phyloP scores from a whole-genome alignment of 164 flowering plant species.

The Paratinospora sagittata region DNA sequence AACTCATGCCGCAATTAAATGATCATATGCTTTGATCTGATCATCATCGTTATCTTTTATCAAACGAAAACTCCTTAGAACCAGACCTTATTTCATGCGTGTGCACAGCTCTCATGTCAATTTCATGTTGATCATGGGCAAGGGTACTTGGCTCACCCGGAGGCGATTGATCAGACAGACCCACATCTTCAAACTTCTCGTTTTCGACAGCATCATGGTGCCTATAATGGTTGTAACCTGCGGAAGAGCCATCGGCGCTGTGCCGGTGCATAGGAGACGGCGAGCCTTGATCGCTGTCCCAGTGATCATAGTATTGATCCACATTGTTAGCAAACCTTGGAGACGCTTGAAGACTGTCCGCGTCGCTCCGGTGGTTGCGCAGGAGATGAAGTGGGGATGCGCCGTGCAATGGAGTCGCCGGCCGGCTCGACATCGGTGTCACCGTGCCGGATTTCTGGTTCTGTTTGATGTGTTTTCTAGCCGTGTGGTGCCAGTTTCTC shows the following conservation, averaged over 20 bases:
- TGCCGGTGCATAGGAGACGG: constrained; percentile 28
- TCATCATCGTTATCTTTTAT: constrained; percentile 12
- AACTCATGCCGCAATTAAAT: background rate
- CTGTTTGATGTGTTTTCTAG: constrained; percentile 49
- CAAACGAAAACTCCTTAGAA: constrained; percentile 22
- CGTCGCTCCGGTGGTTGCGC: constrained; percentile 29
- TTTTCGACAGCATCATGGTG: constrained; percentile 5
- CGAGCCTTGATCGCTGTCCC: constrained; percentile 34
- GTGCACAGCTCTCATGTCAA: constrained; percentile 4
- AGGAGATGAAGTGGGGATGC: constrained; percentile 56
- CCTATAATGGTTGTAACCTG: constrained; percentile 17
- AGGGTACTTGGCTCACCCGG: background rate
- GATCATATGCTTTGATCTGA: background rate
- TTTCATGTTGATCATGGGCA: constrained; percentile 21
- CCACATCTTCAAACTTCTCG: constrained; percentile 15
- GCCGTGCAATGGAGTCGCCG: constrained; percentile 41
- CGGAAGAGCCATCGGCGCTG: constrained; percentile 25
- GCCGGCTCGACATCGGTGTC: constrained; percentile 52
- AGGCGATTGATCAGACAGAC: constrained; percentile 5
- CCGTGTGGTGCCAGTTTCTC: constrained; percentile 61
- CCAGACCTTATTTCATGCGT: constrained; percentile 3
- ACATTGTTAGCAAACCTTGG: constrained; percentile 27
- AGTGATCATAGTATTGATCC: constrained; percentile 21
- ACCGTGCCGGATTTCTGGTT: constrained; percentile 20
- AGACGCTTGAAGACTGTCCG: constrained; percentile 38